Base-by-base conservation (phyloP, 2,329 filamentous ascomycete species). In the Dryadomyces sulphureus region DNA sequence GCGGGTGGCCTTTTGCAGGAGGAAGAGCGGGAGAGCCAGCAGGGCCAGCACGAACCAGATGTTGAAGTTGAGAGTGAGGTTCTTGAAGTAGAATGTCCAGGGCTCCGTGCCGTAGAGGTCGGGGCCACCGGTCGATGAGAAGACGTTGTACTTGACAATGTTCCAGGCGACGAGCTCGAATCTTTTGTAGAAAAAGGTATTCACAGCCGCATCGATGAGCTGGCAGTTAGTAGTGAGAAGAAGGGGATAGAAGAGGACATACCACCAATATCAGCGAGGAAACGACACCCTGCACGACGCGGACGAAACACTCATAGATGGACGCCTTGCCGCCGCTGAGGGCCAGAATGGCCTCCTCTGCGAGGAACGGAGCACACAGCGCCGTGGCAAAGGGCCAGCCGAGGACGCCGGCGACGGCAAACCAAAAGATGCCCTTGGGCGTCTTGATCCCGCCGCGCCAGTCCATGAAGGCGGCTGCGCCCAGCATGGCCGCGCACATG, bases 381-480 rank as follows among this genome's bases (percentile, higher is more conserved):
- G 87, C 89, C 34, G 81, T 79, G 12, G 88, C 81, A 65, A 98
- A 98, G 0, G 92, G 92, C 92, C 92, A 98, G 1, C 92, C 92
- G 9, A 98, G 66, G 36, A 93, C 72, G 7, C 83, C 84, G 27
- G 86, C 92, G 8, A 87, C 66, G 14, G 85, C 87, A 58, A 96
- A 94, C 81, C 86, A 95, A 62, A 85, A 82, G 50, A 98, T 87
- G 34, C 86, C 92, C 57, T 78, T 73, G 0, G 84, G 80, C 0
- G 86, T 94, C 60, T 81, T 85, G 40, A 88, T 67, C 0, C 86
- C 84, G 19, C 80, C 81, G 34, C 75, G 75, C 81, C 85, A 92
- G 62, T 94, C 85, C 75, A 98, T 83, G 62, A 96, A 98, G 1
- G 86, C 79, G 1, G 88, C 76, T 46, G 88, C 77, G 11, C 89